Conservation (phyloP, 129 eudicot genomes). For the Lactuca saligna region DNA sequence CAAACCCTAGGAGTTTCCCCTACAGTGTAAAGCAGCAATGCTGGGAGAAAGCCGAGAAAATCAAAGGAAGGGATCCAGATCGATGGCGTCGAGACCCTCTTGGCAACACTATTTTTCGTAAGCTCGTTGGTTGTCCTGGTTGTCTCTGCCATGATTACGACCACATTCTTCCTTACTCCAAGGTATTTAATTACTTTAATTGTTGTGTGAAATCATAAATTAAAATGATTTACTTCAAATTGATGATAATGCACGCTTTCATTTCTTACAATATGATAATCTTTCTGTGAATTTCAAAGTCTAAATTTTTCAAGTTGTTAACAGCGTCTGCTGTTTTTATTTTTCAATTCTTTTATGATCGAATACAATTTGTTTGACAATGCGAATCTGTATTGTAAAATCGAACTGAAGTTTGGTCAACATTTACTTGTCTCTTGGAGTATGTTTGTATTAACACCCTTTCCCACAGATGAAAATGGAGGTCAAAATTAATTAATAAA, state of each 20-base stretch:
- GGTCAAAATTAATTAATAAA: not conserved
- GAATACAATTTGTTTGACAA: constrained; percentile 17
- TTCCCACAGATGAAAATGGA: not conserved
- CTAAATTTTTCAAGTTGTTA: constrained; percentile 6
- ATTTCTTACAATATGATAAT: constrained; percentile 7
- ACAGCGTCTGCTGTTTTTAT: constrained; percentile 1
- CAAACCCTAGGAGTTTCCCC: constrained; percentile 85
- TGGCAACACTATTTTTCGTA: constrained; percentile 70
- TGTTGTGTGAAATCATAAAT: constrained; percentile 1
- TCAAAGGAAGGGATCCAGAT: constrained; percentile 89
- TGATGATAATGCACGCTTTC: not conserved
- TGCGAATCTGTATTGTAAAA: constrained; percentile 5
- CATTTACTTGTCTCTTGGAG: constrained; percentile 12
- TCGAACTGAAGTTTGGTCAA: not conserved
- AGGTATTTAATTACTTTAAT: constrained; percentile 41
- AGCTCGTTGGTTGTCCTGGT: constrained; percentile 92
- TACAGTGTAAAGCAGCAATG: constrained; percentile 88
- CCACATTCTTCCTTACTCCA: constrained; percentile 84
- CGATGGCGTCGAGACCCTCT: constrained; percentile 88
- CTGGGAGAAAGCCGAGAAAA: constrained; percentile 91
- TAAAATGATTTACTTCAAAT: not conserved
- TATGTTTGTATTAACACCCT: not conserved
- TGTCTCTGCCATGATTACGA: constrained; percentile 97
- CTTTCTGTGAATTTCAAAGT: constrained; percentile 9
- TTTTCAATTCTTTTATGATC: not conserved